A percentile compares a stretch with the other conserved stretches of the same genome.
phyloP scores from a whole-genome alignment of 1,284 basidiomycete species.

The Entoloma clypeatum region DNA sequence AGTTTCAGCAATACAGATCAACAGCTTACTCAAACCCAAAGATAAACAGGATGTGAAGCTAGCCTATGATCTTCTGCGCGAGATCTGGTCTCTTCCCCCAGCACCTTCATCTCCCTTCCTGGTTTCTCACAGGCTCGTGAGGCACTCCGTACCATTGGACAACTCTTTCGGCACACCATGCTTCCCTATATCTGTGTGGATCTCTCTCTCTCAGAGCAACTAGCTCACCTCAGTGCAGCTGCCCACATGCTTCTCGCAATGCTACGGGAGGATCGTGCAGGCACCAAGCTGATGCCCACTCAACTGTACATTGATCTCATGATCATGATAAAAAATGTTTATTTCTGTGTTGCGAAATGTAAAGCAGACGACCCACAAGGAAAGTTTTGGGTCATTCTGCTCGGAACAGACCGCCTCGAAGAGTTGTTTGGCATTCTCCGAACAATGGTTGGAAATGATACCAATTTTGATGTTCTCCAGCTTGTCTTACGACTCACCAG shows the following conservation, averaged over 20 bases:
- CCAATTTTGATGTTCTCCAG: slow-evolving; percentile 30
- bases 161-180: slow-evolving; percentile 24
- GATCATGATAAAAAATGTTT: slow-evolving; percentile 33
- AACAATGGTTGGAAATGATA: slow-evolving; percentile 30
- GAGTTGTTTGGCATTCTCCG: slow-evolving; percentile 31
- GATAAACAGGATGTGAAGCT: too few relatives aligned
- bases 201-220: slow-evolving; percentile 32
- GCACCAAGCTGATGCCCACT: slow-evolving; percentile 26
- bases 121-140: slow-evolving; percentile 17
- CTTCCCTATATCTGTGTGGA: slow-evolving; percentile 32
- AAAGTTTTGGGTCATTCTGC: slow-evolving; percentile 29
- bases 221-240: slow-evolving; percentile 27
- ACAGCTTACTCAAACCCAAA: too few relatives aligned
- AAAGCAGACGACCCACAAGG: slow-evolving; percentile 27
- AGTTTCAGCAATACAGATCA: too few relatives aligned
- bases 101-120: slow-evolving; percentile 14
- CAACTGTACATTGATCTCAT: slow-evolving; percentile 28
- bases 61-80: slow-evolving; percentile 7
- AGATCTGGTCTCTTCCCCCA: slow-evolving; percentile 25
- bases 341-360: slow-evolving; percentile 27
- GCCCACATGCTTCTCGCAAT: slow-evolving; percentile 30
- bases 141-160: slow-evolving; percentile 24
- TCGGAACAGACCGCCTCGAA: slow-evolving; percentile 35
- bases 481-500: slow-evolving; percentile 23
- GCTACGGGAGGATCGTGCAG: slow-evolving; percentile 19